Percentiles rank a stretch among this genome's conserved stretches.
Evolutionary conservation across 192 early-diverging fungal species (phyloP).

Genomic region (Rhizophagus clarus): DNA sequence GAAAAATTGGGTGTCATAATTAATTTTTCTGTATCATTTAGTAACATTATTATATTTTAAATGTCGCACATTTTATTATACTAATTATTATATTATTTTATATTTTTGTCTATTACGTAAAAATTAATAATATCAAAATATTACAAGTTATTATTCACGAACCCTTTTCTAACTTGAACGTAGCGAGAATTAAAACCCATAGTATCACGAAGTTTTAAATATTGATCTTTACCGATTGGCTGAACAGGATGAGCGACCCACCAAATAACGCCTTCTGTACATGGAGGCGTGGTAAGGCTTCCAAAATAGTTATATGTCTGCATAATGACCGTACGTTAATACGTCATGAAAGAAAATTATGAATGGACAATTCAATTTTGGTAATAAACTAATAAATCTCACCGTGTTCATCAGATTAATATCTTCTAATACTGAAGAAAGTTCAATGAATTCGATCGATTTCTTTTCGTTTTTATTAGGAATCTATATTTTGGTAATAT

Average conservation of each 20-base stretch:
- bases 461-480: neutral
- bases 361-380: too few relatives aligned
- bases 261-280: conserved; percentile 61
- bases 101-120: too few relatives aligned
- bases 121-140: too few relatives aligned
- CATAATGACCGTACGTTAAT: neutral
- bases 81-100: too few relatives aligned
- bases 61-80: too few relatives aligned
- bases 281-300: conserved; percentile 67
- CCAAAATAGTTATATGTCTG: conserved; percentile 52
- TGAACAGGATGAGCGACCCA: conserved; percentile 41
- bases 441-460: neutral
- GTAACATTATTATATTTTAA: too few relatives aligned
- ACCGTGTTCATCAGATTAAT: neutral
- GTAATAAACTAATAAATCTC: neutral
- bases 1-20: too few relatives aligned
- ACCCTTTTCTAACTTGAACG: conserved; percentile 31
- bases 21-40: too few relatives aligned
- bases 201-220: conserved; percentile 35
- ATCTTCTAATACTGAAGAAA: neutral
- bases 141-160: too few relatives aligned
- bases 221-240: conserved; percentile 38
- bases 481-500: neutral
- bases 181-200: conserved; percentile 51
- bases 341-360: neutral